Conservation (phyloP, 176 grass and related monocot species). For the Oryza meyeriana region DNA sequence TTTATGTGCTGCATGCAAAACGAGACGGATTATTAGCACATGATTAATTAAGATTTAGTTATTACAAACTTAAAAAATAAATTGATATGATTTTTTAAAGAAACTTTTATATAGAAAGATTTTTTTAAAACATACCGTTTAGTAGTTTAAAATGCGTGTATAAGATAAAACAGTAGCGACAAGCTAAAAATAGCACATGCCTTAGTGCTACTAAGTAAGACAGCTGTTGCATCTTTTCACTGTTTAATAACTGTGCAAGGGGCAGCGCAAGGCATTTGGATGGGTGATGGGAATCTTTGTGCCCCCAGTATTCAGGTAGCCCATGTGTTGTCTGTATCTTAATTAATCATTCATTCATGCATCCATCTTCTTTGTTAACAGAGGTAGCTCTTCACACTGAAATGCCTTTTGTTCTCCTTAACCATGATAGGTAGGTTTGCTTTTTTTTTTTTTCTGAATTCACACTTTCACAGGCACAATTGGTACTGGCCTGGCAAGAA, state of each 20-base stretch:
- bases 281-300: constrained; percentile 9
- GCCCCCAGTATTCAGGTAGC: constrained; percentile 39
- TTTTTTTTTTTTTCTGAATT: background rate
- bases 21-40: too few relatives aligned
- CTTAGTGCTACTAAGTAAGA: constrained; percentile 4
- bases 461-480: background rate
- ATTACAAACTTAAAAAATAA: too few relatives aligned
- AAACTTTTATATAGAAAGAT: too few relatives aligned
- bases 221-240: constrained; percentile 24
- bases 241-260: background rate
- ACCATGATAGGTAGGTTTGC: background rate
- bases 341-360: constrained; percentile 34
- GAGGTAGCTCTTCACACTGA: background rate
- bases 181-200: too few relatives aligned
- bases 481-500: background rate
- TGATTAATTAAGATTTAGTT: too few relatives aligned
- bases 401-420: background rate
- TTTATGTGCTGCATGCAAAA: too few relatives aligned
- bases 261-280: constrained; percentile 5
- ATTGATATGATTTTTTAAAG: too few relatives aligned
- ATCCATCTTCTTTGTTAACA: background rate
- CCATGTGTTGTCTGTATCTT: constrained; percentile 18
- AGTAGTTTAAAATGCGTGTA: too few relatives aligned
- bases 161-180: too few relatives aligned
- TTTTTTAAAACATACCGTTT: too few relatives aligned